Percentiles rank a stretch among this genome's conserved stretches.
Conservation (phyloP, 352 stramenopile species). For the Pythium aristosporum region DNA sequence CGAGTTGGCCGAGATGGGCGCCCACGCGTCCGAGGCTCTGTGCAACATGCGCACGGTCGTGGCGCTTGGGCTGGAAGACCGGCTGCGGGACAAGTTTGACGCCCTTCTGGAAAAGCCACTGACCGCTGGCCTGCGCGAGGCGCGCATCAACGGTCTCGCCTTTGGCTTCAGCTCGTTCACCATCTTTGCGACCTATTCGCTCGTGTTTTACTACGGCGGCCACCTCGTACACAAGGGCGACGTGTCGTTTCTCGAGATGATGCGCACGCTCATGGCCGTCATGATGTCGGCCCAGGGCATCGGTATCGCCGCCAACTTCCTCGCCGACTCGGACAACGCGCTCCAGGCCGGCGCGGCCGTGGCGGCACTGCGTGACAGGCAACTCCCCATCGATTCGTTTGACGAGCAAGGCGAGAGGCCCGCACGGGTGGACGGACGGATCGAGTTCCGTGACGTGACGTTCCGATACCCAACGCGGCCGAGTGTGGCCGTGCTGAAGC, state of each 20-base stretch:
- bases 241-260: constrained; percentile 44
- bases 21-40: constrained; percentile 31
- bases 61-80: constrained; percentile 28
- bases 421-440: constrained; percentile 29
- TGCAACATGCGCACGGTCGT: constrained; percentile 34
- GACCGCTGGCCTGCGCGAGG: constrained; percentile 23
- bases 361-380: constrained; percentile 27
- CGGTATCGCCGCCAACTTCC: constrained; percentile 31
- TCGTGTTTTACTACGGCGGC: constrained; percentile 64
- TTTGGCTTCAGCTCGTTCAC: constrained; percentile 69
- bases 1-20: constrained; percentile 26
- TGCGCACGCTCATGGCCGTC: constrained; percentile 43
- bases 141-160: constrained; percentile 38
- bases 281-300: constrained; percentile 40
- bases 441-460: constrained; percentile 38
- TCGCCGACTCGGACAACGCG: constrained; percentile 27
- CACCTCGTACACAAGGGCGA: constrained; percentile 39
- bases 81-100: constrained; percentile 17
- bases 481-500: constrained; percentile 27
- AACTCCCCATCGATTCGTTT: constrained; percentile 26
- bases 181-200: constrained; percentile 40
- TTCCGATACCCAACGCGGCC: constrained; percentile 47
- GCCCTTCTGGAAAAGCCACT: constrained; percentile 20
- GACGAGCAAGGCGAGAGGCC: constrained; percentile 23
- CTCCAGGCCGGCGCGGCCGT: constrained; percentile 31